Evolutionary conservation across 345 rosid genomes (phyloP), one percentile per base, ranked within the genome.

Genomic region (Sonneratia caseolaris): DNA sequence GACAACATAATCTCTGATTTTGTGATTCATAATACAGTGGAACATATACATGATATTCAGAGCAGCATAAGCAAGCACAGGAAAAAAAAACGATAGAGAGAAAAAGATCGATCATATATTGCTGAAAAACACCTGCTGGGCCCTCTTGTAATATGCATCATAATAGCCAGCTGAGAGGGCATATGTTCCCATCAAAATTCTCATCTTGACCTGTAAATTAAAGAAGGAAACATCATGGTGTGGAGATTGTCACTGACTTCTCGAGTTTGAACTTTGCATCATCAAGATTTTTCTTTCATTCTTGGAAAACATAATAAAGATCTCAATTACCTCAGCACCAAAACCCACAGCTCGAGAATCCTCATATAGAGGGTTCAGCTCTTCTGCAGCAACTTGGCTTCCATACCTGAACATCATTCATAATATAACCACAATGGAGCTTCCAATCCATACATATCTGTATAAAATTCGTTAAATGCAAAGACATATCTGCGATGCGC

Each of bases 141-240:
- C 96, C 62, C 97, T 94, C 81, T 88, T 93, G 82, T 93, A 91
- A 76, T 91, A 91, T 56, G 97, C 96, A 82, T 93, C 95, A 76
- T 93, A 93, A 80, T 91, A 93, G 71, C 97, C 98, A 27, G 96
- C 90, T 67, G 97, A 93, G 66, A 93, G 91, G 68, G 91, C 98
- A 79, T 91, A 93, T 36, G 97, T 89, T 81, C 98, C 98, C 97
- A 91, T 93, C 81, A 93, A 76, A 72, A 93, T 91, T 81, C 98
- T 87, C 97, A 85, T 93, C 83, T 93, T 91, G 64, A 93, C 97
- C 97, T 93, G 82, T 72, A 71, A 78, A 7, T 37, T 43, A 66
- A 48, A 37, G 32, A 42, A 5, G 0, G 18, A 64, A 15, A 37
- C 64, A 37, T 38, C 47, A 37, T 12, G 21, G 22, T 37, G 2